phyloP scores from a whole-genome alignment of 2,329 filamentous ascomycete genomes.

The Tympanopsis confertula region DNA sequence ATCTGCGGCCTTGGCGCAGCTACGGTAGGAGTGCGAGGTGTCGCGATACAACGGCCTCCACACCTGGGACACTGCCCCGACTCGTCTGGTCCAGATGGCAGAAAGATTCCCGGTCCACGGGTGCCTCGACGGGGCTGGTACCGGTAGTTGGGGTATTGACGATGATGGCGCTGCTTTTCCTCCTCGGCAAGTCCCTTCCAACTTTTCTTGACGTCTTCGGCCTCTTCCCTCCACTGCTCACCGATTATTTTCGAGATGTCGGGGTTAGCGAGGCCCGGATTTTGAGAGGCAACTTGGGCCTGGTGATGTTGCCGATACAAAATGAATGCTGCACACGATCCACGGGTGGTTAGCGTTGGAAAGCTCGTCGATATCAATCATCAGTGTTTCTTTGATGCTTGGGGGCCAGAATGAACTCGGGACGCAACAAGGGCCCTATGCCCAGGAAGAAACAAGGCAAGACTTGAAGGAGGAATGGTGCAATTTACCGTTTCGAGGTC shows the following conservation, averaged over 20 bases:
- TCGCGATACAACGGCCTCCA: constrained; percentile 54
- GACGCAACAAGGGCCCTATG: no score
- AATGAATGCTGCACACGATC: constrained; percentile 67
- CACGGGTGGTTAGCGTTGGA: constrained; percentile 12
- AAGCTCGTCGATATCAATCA: no score
- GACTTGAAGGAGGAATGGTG: constrained; percentile 3
- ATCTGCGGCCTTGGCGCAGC: background rate
- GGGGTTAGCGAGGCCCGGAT: constrained; percentile 86
- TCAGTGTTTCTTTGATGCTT: no score
- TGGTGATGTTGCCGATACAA: constrained; percentile 92
- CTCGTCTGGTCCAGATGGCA: constrained; percentile 28
- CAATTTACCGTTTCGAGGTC: constrained; percentile 45
- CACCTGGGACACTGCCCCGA: constrained; percentile 58
- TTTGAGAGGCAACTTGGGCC: constrained; percentile 63
- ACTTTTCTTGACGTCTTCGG: constrained; percentile 62
- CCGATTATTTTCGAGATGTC: constrained; percentile 97
- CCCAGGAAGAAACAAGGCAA: background rate
- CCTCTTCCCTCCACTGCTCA: constrained; percentile 74
- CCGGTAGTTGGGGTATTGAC: constrained; percentile 84
- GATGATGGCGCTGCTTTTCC: constrained; percentile 80
- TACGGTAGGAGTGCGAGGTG: constrained; percentile 41
- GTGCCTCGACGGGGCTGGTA: constrained; percentile 71
- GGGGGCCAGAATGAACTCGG: no score
- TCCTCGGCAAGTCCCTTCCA: constrained; percentile 89
- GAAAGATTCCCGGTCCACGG: constrained; percentile 16